Evolutionary conservation across 192 early-diverging fungal species (phyloP).

Genomic region (Gigaspora rosea): DNA sequence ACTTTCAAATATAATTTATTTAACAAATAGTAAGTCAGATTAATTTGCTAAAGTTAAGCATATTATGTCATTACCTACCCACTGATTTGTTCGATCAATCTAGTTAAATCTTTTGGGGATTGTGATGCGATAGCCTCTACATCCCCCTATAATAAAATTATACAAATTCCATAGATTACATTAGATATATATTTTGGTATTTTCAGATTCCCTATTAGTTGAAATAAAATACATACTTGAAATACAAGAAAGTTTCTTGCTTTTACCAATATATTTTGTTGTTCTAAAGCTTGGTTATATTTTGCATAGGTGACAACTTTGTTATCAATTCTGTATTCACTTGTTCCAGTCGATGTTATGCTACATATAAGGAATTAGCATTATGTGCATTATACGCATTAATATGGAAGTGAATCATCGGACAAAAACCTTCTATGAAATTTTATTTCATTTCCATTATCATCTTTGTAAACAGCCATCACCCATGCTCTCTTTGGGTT

Average conservation of each 20-base stretch:
- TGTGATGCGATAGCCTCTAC: conserved; percentile 97
- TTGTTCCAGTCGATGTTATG: conserved; percentile 65
- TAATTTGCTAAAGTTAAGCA: not conserved
- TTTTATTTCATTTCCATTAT: conserved; percentile 56
- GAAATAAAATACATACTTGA: conserved; percentile 54
- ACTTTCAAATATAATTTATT: conserved; percentile 35
- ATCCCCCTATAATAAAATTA: conserved; percentile 65
- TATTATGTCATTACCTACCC: conserved; percentile 47
- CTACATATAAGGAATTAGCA: conserved; percentile 26
- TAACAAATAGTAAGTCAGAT: not conserved
- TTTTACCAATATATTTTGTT: conserved; percentile 91
- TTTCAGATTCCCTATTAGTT: no score
- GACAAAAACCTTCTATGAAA: conserved; percentile 74
- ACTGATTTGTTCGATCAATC: conserved; percentile 94
- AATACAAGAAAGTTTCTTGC: conserved; percentile 98
- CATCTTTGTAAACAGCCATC: conserved; percentile 79
- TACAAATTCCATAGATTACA: no score
- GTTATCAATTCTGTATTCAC: conserved; percentile 88
- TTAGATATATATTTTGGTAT: no score
- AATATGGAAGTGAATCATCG: not conserved
- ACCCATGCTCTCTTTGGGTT: conserved; percentile 69
- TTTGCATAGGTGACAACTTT: conserved; percentile 65
- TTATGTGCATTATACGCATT: no score
- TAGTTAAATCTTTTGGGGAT: conserved; percentile 89
- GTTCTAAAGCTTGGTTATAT: conserved; percentile 80